A percentile compares a stretch with the other conserved stretches of the same genome.
Evolutionary conservation across 306 rosid genomes (phyloP).

Genomic region (Alnus rubra): DNA sequence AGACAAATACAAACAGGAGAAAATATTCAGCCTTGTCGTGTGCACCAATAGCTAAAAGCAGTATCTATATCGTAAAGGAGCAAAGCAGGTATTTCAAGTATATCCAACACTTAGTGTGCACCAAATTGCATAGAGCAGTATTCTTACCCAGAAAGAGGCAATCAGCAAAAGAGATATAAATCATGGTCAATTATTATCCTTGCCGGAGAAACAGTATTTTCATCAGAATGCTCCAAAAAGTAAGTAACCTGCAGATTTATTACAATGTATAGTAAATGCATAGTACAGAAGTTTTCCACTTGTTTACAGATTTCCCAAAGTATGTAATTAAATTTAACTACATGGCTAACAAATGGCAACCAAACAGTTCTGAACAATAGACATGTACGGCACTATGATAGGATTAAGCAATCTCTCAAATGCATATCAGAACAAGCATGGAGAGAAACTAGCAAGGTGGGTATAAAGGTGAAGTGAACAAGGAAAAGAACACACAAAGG

Average conservation of each 20-base stretch:
- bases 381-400: no score
- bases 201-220: constrained; percentile 35
- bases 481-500: background rate
- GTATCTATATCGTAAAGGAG: background rate
- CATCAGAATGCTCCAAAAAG: constrained; percentile 59
- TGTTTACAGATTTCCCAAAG: background rate
- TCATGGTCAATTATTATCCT: constrained; percentile 52
- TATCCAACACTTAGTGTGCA: background rate
- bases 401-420: background rate
- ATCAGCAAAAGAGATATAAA: constrained; percentile 76
- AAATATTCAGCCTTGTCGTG: background rate
- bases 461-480: background rate
- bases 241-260: constrained; percentile 56
- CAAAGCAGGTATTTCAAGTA: background rate
- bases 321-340: background rate
- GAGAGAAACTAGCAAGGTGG: background rate
- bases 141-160: constrained; percentile 83
- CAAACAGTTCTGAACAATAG: no score
- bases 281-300: constrained; percentile 5
- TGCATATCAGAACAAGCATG: background rate
- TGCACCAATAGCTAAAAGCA: background rate
- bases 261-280: constrained; percentile 22
- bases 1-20: background rate
- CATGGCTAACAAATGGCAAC: no score
- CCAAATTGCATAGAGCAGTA: background rate